Percentiles rank a stretch among this genome's conserved stretches.
Conservation (phyloP, 768 basidiomycete genomes). For the Mycena latifolia region DNA sequence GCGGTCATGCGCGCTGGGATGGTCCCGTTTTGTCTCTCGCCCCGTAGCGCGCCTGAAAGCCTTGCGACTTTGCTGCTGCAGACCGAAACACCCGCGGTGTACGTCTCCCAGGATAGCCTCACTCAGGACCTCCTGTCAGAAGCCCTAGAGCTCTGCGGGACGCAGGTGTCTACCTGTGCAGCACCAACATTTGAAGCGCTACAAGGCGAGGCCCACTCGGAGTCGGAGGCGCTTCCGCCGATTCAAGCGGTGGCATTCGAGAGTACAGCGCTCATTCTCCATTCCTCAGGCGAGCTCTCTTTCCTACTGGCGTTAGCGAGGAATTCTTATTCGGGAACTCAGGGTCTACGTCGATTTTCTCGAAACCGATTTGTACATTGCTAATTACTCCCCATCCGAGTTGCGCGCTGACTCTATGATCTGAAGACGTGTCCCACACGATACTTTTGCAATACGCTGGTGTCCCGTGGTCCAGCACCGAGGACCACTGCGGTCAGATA, state of each 20-base stretch:
- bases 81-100: slow-evolving; percentile 16
- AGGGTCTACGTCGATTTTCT: slow-evolving; percentile 30
- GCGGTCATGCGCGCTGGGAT: slow-evolving; percentile 35
- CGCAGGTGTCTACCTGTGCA: slow-evolving; percentile 2
- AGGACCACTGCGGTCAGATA: slow-evolving; percentile 21
- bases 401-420: not conserved
- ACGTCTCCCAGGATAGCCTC: slow-evolving; percentile 7
- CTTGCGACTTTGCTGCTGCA: slow-evolving; percentile 43
- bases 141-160: not conserved
- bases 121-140: not conserved
- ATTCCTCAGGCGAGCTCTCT: slow-evolving; percentile 10
- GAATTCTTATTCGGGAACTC: not conserved
- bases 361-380: slow-evolving; percentile 21
- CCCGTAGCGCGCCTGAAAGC: slow-evolving; percentile 47
- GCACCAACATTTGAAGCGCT: slow-evolving; percentile 9
- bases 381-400: not conserved
- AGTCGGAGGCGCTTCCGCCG: not conserved
- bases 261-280: slow-evolving; percentile 8
- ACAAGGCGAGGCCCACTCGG: not conserved
- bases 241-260: not conserved
- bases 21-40: slow-evolving; percentile 49
- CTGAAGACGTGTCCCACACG: slow-evolving; percentile 18
- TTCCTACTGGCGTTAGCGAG: not conserved
- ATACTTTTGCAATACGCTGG: slow-evolving; percentile 7
- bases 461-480: not conserved